Conservation (phyloP, 2,329 filamentous ascomycete species). For the Stachybotrys chlorohalonatus region DNA sequence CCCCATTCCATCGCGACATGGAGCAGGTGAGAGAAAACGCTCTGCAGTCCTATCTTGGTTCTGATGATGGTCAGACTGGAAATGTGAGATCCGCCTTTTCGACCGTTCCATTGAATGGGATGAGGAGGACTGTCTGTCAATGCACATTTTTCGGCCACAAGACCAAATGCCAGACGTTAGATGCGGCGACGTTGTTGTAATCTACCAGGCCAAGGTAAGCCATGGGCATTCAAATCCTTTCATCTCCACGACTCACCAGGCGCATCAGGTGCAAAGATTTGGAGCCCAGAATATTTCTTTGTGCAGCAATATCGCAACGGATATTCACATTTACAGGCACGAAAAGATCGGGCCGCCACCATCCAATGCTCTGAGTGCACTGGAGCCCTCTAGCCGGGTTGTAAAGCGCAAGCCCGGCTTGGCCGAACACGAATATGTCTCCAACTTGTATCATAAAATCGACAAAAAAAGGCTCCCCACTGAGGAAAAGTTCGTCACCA, state of each 20-base stretch:
- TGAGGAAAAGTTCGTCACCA: slow-evolving; percentile 30
- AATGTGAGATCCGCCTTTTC: slow-evolving; percentile 50
- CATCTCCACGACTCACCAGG: slow-evolving; percentile 3
- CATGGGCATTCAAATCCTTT: slow-evolving; percentile 1
- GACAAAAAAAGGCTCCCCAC: slow-evolving; percentile 34
- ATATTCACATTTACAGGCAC: slow-evolving; percentile 33
- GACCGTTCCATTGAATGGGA: slow-evolving; percentile 46
- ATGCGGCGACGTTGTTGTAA: slow-evolving; percentile 26
- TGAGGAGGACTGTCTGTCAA: slow-evolving; percentile 23
- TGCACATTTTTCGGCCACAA: slow-evolving; percentile 53
- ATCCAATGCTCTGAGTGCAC: slow-evolving; percentile 21
- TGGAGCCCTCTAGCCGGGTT: slow-evolving; percentile 10
- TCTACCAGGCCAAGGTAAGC: slow-evolving; percentile 47
- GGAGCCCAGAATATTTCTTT: slow-evolving; percentile 27
- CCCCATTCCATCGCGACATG: slow-evolving; percentile 34
- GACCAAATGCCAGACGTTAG: slow-evolving; percentile 37
- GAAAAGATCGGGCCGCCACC: slow-evolving; percentile 23
- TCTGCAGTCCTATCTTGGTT: not conserved
- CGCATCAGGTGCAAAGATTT: slow-evolving; percentile 31
- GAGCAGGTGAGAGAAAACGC: not conserved
- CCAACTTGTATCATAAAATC: slow-evolving; percentile 34
- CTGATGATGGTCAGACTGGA: slow-evolving; percentile 38
- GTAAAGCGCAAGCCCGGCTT: slow-evolving; percentile 10
- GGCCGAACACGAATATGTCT: slow-evolving; percentile 34
- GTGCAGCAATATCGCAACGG: slow-evolving; percentile 30